Conservation (phyloP, 805 yeast genomes). For the Candida anglica region DNA sequence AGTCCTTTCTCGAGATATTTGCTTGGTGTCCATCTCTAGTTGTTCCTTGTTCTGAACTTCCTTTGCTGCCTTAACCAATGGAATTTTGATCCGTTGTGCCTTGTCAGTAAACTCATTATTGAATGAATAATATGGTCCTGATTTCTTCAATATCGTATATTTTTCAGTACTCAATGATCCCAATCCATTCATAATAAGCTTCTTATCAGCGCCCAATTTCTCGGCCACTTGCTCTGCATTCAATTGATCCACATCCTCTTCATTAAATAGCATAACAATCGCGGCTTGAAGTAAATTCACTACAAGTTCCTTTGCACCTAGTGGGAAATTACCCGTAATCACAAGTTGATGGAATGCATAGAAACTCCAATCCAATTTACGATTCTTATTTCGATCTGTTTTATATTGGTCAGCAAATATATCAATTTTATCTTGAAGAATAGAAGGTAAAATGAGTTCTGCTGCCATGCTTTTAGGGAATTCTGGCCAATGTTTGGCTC, state of each 20-base stretch:
- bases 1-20: slow-evolving; percentile 10
- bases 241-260: slow-evolving; percentile 11
- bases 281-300: slow-evolving; percentile 44
- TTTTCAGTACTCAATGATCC: slow-evolving; percentile 26
- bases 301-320: slow-evolving; percentile 25
- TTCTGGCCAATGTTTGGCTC: slow-evolving; percentile 38
- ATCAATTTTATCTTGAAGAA: slow-evolving; percentile 13
- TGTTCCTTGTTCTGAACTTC: background rate
- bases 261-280: slow-evolving; percentile 35
- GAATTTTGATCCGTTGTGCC: slow-evolving; percentile 22
- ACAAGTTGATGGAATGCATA: slow-evolving; percentile 38
- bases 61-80: slow-evolving; percentile 16
- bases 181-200: slow-evolving; percentile 26
- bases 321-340: slow-evolving; percentile 26
- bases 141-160: slow-evolving; percentile 20
- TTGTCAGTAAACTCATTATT: slow-evolving; percentile 26
- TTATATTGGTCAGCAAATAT: slow-evolving; percentile 18
- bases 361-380: slow-evolving; percentile 37
- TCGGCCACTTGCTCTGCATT: slow-evolving; percentile 16
- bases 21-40: no score
- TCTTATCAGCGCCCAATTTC: slow-evolving; percentile 28
- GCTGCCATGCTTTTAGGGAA: slow-evolving; percentile 21
- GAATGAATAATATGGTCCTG: slow-evolving; percentile 8
- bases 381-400: slow-evolving; percentile 18
- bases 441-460: slow-evolving; percentile 20